phyloP scores from a whole-genome alignment of 2,329 filamentous ascomycete genomes.

The Emergomyces pasteurianus region DNA sequence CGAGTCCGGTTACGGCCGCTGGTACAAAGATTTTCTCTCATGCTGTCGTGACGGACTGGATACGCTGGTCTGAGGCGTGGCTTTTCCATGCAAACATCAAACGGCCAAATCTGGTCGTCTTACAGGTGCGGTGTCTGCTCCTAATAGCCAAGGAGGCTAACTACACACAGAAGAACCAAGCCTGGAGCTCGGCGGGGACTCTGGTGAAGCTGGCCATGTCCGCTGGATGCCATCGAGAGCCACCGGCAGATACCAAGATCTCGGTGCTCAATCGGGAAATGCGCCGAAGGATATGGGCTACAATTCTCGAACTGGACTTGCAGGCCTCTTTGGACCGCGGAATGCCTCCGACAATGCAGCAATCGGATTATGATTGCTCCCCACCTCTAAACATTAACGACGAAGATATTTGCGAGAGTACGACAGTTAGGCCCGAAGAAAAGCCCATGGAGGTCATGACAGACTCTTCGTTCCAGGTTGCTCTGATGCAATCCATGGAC shows the following conservation, averaged over 20 bases:
- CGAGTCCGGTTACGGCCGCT: not conserved
- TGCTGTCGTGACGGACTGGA: conserved; percentile 48
- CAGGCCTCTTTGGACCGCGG: conserved; percentile 45
- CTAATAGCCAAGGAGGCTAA: conserved; percentile 40
- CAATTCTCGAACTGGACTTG: conserved; percentile 45
- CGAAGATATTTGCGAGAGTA: conserved; percentile 33
- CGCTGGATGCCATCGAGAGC: conserved; percentile 39
- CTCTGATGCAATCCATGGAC: conserved; percentile 16
- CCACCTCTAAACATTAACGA: conserved; percentile 41
- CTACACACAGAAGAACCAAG: conserved; percentile 42
- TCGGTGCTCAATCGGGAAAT: conserved; percentile 32
- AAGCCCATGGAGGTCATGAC: conserved; percentile 23
- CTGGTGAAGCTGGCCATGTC: conserved; percentile 42
- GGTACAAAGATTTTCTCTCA: conserved; percentile 6
- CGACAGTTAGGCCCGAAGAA: conserved; percentile 19
- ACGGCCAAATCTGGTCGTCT: conserved; percentile 37
- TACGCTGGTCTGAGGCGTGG: conserved; percentile 80
- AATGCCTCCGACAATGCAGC: conserved; percentile 37
- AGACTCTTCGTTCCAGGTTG: conserved; percentile 26
- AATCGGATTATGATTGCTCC: conserved; percentile 36
- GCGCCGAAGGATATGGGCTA: conserved; percentile 46
- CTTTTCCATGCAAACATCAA: conserved; percentile 63
- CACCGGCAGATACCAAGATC: conserved; percentile 20
- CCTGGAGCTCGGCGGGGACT: conserved; percentile 41
- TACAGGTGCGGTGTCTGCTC: conserved; percentile 41